A percentile compares a stretch with the other conserved stretches of the same genome.
These are phyloP conservation scores for Nicotiana undulata DNA, from an alignment of 257 asterid species.

Conservation along the genomic window DNA sequence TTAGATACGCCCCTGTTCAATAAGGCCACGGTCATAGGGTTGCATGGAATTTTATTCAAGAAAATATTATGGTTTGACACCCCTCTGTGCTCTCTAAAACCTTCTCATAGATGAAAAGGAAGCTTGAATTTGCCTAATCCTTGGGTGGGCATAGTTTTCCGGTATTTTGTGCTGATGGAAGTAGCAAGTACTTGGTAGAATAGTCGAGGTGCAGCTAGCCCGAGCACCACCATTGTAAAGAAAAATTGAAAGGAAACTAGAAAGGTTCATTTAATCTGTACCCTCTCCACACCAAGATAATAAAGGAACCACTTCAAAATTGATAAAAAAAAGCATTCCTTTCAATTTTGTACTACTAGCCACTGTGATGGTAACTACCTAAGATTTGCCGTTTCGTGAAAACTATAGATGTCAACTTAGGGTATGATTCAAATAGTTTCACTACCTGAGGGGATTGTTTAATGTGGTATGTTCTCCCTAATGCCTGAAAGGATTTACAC, in stretches of 20 bases:
- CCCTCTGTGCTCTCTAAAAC: background rate
- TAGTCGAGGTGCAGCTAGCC: background rate
- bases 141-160: background rate
- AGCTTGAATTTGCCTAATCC: background rate
- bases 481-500: background rate
- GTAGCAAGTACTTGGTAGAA: background rate
- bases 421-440: background rate
- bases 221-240: background rate
- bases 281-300: background rate
- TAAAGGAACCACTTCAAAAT: background rate
- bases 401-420: background rate
- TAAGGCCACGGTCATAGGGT: background rate
- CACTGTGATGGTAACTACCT: background rate
- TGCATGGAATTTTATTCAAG: background rate
- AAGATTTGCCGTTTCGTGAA: background rate
- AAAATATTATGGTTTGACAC: too few species aligned
- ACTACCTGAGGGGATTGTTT: background rate
- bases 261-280: too few species aligned
- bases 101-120: background rate
- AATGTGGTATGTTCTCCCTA: background rate
- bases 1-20: too few species aligned
- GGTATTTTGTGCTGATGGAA: background rate
- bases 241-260: too few species aligned
- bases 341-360: background rate
- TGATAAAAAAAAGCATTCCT: background rate